Evolutionary conservation across 2,329 filamentous ascomycete species (phyloP), one percentile per base, ranked within the genome.

Genomic region (Didymella glomerata): DNA sequence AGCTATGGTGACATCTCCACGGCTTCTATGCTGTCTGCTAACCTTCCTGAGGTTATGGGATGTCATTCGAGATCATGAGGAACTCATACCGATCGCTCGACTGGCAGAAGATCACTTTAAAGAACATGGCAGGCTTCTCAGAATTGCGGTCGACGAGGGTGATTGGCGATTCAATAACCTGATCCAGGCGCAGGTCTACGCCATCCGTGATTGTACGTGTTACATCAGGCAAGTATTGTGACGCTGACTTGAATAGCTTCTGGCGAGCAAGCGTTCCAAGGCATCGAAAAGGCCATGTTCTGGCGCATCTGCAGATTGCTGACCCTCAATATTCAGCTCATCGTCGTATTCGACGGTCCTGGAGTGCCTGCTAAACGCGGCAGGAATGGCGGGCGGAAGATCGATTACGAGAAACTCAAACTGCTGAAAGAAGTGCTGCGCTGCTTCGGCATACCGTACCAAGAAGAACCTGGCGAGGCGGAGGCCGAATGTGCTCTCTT

Each of bases 291-390:
- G 54, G 61, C 64, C 3, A 78, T 80, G 46, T 71, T 81, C 30
- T 78, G 71, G 61, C 74, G 77, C 7, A 71, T 84, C 59, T 68
- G 81, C 48, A 77, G 79, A 4, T 76, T 85, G 1, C 74, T 84
- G 25, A 78, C 78, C 20, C 75, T 83, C 6, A 79, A 84, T 16
- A 81, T 87, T 6, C 78, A 84, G 40, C 76, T 83, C 1, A 63
- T 86, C 7, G 85, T 86, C 55, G 80, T 87, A 3, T 85, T 84
- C 60, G 85, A 86, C 56, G 84, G 84, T 0, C 75, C 81, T 10
- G 77, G 80, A 16, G 80, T 73, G 56, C 75, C 77, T 1, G 67
- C 72, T 68, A 78, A 81, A 62, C 64, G 74, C 14, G 68, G 70
- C 10, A 62, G 75, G 40, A 48, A 64, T 32, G 66, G 69, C 0